These are phyloP conservation scores for Thielaviopsis populi DNA, from an alignment of 2,329 filamentous ascomycete genomes.

Conservation along the genomic window DNA sequence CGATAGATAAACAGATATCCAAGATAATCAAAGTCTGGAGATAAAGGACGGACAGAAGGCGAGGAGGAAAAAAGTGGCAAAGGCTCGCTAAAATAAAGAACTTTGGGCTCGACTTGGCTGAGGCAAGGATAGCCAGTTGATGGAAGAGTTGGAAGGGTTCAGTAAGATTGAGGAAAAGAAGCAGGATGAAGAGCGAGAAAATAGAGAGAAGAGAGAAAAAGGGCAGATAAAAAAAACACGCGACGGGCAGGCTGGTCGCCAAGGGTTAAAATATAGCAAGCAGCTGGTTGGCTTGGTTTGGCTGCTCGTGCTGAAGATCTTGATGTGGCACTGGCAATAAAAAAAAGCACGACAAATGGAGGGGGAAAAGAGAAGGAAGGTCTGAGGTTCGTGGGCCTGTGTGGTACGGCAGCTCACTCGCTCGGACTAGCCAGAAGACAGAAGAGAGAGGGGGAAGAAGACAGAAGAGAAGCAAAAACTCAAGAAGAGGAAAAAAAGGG, in stretches of 20 bases:
- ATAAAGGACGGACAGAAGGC: not conserved
- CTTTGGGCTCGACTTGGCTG: not conserved
- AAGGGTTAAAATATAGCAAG: constrained; percentile 4
- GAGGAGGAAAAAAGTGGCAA: constrained; percentile 4
- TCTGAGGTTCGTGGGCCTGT: not conserved
- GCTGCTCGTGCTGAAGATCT: not conserved
- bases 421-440: not conserved
- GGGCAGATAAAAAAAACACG: constrained; percentile 9
- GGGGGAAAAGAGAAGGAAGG: not conserved
- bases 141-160: not conserved
- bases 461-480: not conserved
- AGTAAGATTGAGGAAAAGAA: constrained; percentile 7
- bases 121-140: constrained; percentile 1
- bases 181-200: not conserved
- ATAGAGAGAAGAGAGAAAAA: constrained; percentile 6
- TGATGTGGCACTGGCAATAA: not conserved
- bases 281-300: not conserved
- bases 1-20: not conserved
- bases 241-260: not conserved
- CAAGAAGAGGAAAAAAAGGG: not conserved
- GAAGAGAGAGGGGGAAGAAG: not conserved
- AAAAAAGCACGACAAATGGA: not conserved
- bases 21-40: not conserved
- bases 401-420: not conserved
- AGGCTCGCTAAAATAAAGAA: constrained; percentile 1